Base-by-base conservation (phyloP, 768 basidiomycete species). In the Russula brevipes region DNA sequence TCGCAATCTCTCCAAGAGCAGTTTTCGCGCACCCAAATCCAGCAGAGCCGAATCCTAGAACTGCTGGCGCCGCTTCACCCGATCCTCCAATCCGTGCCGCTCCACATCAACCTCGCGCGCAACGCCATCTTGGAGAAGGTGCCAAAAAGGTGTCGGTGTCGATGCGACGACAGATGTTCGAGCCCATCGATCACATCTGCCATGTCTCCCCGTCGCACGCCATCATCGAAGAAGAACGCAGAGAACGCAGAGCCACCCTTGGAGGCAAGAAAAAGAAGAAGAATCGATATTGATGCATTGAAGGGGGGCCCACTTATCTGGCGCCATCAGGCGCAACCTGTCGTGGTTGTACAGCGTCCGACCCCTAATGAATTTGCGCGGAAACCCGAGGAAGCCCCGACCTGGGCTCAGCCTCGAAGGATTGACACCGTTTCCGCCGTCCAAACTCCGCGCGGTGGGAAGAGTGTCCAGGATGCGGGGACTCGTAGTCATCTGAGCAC, bases 51-150 rank as follows among this genome's bases (percentile, higher is more conserved):
- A 12, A 78, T 87, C 0, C 71, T 88, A 2, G 70, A 82, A 30
- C 75, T 82, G 11, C 72, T 90, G 1, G 64, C 82, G 0, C 85
- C 88, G 7, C 72, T 90, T 16, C 72, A 86, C 2, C 86, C 88
- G 33, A 73, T 86, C 4, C 63, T 88, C 1, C 85, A 87, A 62
- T 74, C 82, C 9, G 66, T 89, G 19, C 82, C 86, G 1, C 71
- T 81, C 1, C 84, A 86, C 67, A 77, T 88, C 57, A 80, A 85
- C 12, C 41, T 65, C 17, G 69, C 70, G 6, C 67, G 69, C 9
- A 66, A 60, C 35, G 66, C 69, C 16, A 52, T 74, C 49, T 66
- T 69, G 54, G 70, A 73, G 33, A 55, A 63, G 33, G 46, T 75
- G 4, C 41, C 39, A 4, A 61, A 67, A 19, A 19, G 45, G 38